A percentile compares a stretch with the other conserved stretches of the same genome.
phyloP scores from a whole-genome alignment of 2,329 filamentous ascomycete species.

The Colletotrichum cordylinicola region DNA sequence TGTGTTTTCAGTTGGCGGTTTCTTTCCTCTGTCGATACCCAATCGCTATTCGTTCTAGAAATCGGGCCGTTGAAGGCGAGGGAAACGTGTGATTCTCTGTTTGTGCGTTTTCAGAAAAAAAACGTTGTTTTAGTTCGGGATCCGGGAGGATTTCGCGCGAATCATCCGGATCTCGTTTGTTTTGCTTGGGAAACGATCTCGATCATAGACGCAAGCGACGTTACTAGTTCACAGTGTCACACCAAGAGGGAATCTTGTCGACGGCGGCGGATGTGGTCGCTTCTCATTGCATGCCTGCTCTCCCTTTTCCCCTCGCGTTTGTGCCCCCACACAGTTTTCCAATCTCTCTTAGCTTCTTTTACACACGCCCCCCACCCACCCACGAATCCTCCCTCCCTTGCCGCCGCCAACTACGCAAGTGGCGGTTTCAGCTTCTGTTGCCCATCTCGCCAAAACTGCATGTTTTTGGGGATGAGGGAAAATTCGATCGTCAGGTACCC shows the following conservation, averaged over 20 bases:
- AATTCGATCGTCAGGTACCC: neutral
- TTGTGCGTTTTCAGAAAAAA: neutral
- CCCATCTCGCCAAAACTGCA: neutral
- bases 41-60: neutral
- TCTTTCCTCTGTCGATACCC: neutral
- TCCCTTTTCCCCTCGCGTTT: neutral
- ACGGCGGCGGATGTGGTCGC: neutral
- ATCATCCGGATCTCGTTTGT: neutral
- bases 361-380: neutral
- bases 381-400: too few relatives aligned
- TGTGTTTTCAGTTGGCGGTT: neutral
- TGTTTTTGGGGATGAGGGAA: neutral
- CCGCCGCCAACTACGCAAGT: slow-evolving; percentile 18
- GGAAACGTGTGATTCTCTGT: neutral
- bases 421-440: slow-evolving; percentile 6
- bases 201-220: neutral
- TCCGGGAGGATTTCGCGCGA: neutral
- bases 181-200: neutral
- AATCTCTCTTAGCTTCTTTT: neutral
- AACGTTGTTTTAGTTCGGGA: neutral
- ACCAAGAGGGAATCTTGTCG: neutral
- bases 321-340: neutral
- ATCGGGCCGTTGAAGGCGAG: neutral
- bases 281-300: neutral
- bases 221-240: neutral